A percentile compares a stretch with the other conserved stretches of the same genome.
These are phyloP conservation scores for Pythium sukuiense DNA, from an alignment of 352 stramenopile species.

Conservation along the genomic window DNA sequence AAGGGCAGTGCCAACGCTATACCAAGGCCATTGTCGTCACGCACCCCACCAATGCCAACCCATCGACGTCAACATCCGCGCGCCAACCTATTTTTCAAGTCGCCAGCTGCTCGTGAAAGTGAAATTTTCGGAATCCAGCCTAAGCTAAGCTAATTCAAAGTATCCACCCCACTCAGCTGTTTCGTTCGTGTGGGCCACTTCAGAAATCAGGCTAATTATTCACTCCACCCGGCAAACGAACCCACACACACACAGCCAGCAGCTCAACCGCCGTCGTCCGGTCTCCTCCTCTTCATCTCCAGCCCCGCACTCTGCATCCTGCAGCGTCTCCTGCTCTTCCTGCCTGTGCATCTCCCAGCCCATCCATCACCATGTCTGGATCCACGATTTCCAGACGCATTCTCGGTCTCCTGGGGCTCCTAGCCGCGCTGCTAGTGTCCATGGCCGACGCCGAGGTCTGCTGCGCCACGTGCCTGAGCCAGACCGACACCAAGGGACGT, in stretches of 20 bases:
- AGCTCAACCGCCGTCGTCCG: neutral
- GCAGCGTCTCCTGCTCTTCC: neutral
- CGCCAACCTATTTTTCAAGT: constrained; percentile 8
- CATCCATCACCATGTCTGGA: neutral
- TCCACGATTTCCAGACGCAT: neutral
- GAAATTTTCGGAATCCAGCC: constrained; percentile 11
- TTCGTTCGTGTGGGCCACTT: constrained; percentile 17
- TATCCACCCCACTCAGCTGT: neutral
- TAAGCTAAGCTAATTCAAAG: constrained; percentile 9
- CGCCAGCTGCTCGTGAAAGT: constrained; percentile 9
- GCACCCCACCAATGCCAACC: neutral
- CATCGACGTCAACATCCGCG: neutral
- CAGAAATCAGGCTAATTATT: constrained; percentile 25
- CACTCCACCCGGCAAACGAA: constrained; percentile 11
- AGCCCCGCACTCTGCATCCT: constrained; percentile 5
- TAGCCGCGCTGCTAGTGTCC: neutral
- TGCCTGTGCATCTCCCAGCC: neutral
- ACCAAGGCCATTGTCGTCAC: neutral
- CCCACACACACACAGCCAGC: neutral
- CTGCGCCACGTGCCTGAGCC: constrained; percentile 42
- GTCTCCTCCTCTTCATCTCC: neutral
- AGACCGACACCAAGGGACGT: constrained; percentile 35
- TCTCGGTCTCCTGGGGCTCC: neutral
- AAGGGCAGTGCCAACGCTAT: neutral
- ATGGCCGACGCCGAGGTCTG: constrained; percentile 19